A percentile compares a stretch with the other conserved stretches of the same genome.
phyloP scores from a whole-genome alignment of 1,139 yeast species.

The Komagataea norvegica region DNA sequence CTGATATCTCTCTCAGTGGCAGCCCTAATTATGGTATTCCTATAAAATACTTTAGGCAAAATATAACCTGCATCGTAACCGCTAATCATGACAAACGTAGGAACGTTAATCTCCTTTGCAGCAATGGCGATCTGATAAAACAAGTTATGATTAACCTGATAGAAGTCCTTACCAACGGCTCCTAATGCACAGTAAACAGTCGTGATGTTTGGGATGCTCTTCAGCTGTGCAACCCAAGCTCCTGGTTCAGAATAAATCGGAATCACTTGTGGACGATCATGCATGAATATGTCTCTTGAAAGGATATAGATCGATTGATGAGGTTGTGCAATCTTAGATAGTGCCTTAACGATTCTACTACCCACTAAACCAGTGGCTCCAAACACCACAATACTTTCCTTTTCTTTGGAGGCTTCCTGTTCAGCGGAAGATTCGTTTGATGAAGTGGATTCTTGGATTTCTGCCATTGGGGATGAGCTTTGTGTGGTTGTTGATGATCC shows the following conservation, averaged over 20 bases:
- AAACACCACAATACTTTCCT: conserved; percentile 14
- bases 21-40: conserved; percentile 11
- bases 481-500: no score
- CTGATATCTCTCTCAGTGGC: conserved; percentile 13
- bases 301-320: conserved; percentile 12
- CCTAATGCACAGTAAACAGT: conserved; percentile 17
- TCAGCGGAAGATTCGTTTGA: no score
- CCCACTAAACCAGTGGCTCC: conserved; percentile 21
- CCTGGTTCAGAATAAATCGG: conserved; percentile 10
- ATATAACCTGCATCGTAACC: conserved; percentile 7
- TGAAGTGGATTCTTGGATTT: neutral
- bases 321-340: conserved; percentile 5
- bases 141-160: conserved; percentile 12
- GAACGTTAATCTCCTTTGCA: conserved; percentile 11
- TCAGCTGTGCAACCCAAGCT: conserved; percentile 11
- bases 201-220: conserved; percentile 13
- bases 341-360: conserved; percentile 13
- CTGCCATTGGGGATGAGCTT: neutral
- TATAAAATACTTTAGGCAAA: conserved; percentile 9
- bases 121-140: conserved; percentile 13
- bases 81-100: conserved; percentile 12
- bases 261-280: conserved; percentile 12
- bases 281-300: conserved; percentile 10
- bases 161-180: conserved; percentile 10
- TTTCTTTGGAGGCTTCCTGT: neutral